phyloP scores from a whole-genome alignment of 805 yeast species.

The Ogataea wickerhamii region DNA sequence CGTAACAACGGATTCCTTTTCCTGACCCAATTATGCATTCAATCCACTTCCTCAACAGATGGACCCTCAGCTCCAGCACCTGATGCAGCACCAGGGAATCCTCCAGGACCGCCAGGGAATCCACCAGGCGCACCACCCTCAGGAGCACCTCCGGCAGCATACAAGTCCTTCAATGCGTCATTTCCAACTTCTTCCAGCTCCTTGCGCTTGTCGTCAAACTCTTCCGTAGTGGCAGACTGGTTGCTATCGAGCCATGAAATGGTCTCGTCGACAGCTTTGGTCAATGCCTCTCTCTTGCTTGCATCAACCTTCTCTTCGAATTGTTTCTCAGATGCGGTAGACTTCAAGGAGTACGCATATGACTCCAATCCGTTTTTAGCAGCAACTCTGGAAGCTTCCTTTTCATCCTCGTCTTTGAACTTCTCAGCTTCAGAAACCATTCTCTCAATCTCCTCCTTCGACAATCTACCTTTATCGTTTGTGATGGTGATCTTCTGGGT shows the following conservation, averaged over 20 bases:
- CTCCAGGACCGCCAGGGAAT: constrained; percentile 51
- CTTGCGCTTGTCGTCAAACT: constrained; percentile 88
- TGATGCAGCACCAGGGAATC: constrained; percentile 37
- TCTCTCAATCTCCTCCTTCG: constrained; percentile 96
- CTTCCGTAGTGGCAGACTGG: constrained; percentile 91
- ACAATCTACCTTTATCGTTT: constrained; percentile 97
- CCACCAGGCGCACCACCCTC: constrained; percentile 56
- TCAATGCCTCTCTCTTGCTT: constrained; percentile 51
- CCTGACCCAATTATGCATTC: constrained; percentile 24
- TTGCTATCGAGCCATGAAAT: constrained; percentile 90
- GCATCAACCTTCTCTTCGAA: constrained; percentile 71
- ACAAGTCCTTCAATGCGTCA: constrained; percentile 96
- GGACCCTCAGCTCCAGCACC: constrained; percentile 64
- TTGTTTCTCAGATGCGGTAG: constrained; percentile 66
- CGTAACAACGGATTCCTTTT: neutral
- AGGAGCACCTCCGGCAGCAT: constrained; percentile 90
- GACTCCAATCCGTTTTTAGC: constrained; percentile 96
- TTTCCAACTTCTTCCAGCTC: constrained; percentile 92
- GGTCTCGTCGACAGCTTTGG: constrained; percentile 80
- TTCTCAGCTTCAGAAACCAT: constrained; percentile 98
- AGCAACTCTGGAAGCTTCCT: constrained; percentile 87
- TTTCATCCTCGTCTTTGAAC: constrained; percentile 94
- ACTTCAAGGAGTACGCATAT: constrained; percentile 90
- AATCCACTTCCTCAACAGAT: constrained; percentile 80
- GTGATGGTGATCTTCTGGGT: constrained; percentile 95